These are phyloP conservation scores for Lactarius hatsudake DNA, from an alignment of 768 basidiomycete species.

Conservation along the genomic window DNA sequence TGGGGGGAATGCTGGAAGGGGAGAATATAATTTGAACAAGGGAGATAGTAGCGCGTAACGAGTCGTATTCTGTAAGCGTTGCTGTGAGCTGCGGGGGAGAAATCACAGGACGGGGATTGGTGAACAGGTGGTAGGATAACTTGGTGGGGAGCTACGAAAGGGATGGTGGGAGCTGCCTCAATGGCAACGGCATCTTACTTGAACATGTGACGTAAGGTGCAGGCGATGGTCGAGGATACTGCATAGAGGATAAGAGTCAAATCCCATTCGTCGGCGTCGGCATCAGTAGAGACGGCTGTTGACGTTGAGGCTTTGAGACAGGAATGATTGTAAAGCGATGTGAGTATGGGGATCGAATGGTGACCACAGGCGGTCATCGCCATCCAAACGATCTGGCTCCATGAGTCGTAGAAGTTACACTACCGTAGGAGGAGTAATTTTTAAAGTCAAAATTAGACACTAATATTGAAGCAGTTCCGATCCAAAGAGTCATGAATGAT, in stretches of 20 bases:
- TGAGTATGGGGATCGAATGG: background rate
- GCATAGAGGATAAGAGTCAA: background rate
- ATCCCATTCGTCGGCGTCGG: background rate
- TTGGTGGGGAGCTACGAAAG: background rate
- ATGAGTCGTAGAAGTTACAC: background rate
- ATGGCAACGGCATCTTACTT: background rate
- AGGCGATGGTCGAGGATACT: too few species aligned
- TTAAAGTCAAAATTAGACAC: background rate
- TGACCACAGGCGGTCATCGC: background rate
- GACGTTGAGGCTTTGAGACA: too few species aligned
- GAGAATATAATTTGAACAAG: background rate
- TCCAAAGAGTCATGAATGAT: background rate
- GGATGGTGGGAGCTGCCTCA: background rate
- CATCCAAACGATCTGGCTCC: background rate
- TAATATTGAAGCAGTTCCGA: background rate
- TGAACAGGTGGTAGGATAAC: background rate
- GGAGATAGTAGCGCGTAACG: background rate
- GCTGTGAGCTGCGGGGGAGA: background rate
- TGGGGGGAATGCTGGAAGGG: background rate
- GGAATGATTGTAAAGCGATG: background rate
- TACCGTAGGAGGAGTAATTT: too few species aligned
- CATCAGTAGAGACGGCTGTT: background rate
- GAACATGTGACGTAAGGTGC: background rate
- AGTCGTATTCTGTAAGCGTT: background rate
- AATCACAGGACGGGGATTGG: background rate